Base-by-base conservation (phyloP, 371 early-diverging fungal genomes). In the Mortierella sp. region DNA sequence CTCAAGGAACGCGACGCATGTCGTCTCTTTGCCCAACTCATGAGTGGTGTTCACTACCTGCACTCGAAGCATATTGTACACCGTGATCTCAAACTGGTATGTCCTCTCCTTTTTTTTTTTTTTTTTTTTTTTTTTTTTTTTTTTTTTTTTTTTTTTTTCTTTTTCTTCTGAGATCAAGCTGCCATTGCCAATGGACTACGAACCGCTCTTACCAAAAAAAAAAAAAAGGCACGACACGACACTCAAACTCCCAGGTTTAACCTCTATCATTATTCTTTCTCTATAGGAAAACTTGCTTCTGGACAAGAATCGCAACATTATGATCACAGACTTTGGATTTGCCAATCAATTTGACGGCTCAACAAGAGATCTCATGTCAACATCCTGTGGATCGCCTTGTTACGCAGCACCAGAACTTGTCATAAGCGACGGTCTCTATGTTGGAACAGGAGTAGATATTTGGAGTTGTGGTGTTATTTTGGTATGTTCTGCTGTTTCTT, bases 271-370 rank as follows among this genome's bases (percentile, higher is more conserved):
- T n/a, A n/a, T n/a, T n/a, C n/a, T n/a, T n/a, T n/a, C n/a, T n/a
- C n/a, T 37, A 6, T 81, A 93, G 94, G 98, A 98, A 86, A 98
- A 97, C 71, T 76, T 97, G 57, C 81, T 97, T 53, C 83, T 96
- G 57, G 96, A 97, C 84, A 86, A 87, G 55, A 83, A 94, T 69
- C 86, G 93, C 26, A 93, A 95, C 82, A 91, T 99, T 37, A 92
- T 97, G 66, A 94, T 99, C 67, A 98, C 97, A 9, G 99, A 99
- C 81, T 99, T 99, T 89, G 99, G 99, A 4, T 97, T 99, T 77
- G 97, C 98, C 21, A 99, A 99, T 83, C 90, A 95, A 75, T 96
- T 95, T 64, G 83, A 89, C 53, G 87, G 86, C 43, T 75, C 84
- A 19, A 73, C 83, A 21, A 89, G 88, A 64, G 92, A 93, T 68